Evolutionary conservation across 31 red algal species (phyloP).

Genomic region (Odonthalia washingtoniensis): DNA sequence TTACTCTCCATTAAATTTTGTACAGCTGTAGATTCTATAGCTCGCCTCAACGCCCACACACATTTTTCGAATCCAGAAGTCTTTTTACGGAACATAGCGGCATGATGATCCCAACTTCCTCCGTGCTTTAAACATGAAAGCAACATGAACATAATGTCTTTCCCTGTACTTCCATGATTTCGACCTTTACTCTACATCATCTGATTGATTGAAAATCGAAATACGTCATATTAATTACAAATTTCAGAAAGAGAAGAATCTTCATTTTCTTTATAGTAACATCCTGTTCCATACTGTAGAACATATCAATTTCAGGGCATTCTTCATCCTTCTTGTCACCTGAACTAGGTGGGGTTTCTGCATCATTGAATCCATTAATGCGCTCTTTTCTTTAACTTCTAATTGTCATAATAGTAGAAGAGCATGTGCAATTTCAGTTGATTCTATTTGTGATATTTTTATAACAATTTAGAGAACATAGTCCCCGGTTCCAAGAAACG

Average conservation of each 20-base stretch:
- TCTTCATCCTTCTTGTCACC: neutral
- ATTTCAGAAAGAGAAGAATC: neutral
- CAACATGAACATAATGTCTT: slow-evolving; percentile 29
- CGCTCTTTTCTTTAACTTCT: too few species aligned
- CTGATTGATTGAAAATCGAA: neutral
- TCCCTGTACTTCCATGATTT: neutral
- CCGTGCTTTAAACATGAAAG: slow-evolving; percentile 20
- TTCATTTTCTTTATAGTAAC: neutral
- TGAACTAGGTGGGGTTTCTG: neutral
- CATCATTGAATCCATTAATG: too few species aligned
- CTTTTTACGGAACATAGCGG: slow-evolving; percentile 34
- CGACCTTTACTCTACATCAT: neutral
- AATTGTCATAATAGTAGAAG: too few species aligned
- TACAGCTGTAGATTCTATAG: neutral
- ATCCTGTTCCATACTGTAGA: neutral
- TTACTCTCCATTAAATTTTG: neutral
- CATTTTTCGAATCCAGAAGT: slow-evolving; percentile 29
- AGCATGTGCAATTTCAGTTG: too few species aligned
- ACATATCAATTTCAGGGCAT: neutral
- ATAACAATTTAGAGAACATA: too few species aligned
- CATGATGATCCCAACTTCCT: slow-evolving; percentile 33
- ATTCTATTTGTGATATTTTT: too few species aligned
- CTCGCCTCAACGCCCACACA: neutral
- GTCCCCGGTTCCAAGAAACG: too few species aligned
- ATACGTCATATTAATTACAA: neutral